phyloP scores from a whole-genome alignment of 2,329 filamentous ascomycete genomes.

The Diplodia scrobiculata region DNA sequence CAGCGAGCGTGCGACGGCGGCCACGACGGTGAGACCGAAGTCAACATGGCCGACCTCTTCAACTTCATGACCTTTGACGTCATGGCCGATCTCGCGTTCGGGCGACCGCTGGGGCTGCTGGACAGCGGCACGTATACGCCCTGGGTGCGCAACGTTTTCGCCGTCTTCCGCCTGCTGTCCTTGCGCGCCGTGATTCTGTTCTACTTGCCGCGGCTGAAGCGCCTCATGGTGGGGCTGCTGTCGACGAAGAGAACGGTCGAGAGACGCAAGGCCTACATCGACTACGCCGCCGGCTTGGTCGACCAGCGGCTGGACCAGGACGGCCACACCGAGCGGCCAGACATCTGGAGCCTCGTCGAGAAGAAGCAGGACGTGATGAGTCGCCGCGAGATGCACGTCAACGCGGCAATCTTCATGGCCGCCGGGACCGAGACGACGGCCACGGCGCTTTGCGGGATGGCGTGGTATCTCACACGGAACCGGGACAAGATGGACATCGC shows the following conservation, averaged over 20 bases:
- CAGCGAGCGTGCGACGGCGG: slow-evolving; percentile 12
- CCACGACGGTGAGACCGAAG: no score
- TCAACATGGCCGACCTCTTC: slow-evolving; percentile 40
- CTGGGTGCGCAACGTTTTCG: slow-evolving; percentile 40
- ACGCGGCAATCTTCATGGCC: slow-evolving; percentile 34
- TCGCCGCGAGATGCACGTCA: slow-evolving; percentile 31
- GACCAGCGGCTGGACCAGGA: background rate
- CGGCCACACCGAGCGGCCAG: background rate
- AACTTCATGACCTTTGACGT: slow-evolving; percentile 36
- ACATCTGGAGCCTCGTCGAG: background rate
- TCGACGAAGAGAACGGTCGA: background rate
- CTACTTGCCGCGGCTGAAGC: background rate
- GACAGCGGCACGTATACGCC: slow-evolving; percentile 35
- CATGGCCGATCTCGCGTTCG: slow-evolving; percentile 39
- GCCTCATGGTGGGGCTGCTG: background rate
- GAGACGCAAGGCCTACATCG: background rate
- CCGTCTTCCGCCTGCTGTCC: slow-evolving; percentile 30
- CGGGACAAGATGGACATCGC: background rate
- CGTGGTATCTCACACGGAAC: slow-evolving; percentile 40
- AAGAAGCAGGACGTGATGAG: background rate
- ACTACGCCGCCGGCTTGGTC: background rate
- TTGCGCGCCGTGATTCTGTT: background rate
- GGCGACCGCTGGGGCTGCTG: slow-evolving; percentile 39
- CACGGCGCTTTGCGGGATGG: slow-evolving; percentile 44
- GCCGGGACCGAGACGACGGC: slow-evolving; percentile 49